Evolutionary conservation across 495 filamentous ascomycete genomes (phyloP), one percentile per base, ranked within the genome.

Genomic region (Hypoxylon lenormandii): DNA sequence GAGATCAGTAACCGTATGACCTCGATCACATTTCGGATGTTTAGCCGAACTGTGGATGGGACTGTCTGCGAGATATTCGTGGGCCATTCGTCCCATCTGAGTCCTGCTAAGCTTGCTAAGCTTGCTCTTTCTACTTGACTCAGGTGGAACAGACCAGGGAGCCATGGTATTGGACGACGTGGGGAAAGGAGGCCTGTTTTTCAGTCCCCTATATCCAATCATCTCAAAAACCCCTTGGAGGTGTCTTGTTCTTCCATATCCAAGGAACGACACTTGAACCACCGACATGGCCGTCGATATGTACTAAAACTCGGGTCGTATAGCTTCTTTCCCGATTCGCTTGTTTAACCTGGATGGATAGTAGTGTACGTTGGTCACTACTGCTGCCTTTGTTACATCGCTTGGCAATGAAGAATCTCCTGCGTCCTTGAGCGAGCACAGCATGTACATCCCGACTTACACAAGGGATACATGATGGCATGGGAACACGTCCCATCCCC

Each of bases 381-480:
- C 43, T 57, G 8, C 38, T 64, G 18, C 30, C 45, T 37, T 43
- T 48, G 56, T 65, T 53, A 58, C 50, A 54, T 68, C 56, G 54
- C 47, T 50, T 68, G 66, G 38, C 54, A 38, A 59, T 53, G 49
- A 57, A 63, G 52, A 49, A 66, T 65, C 59, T 65, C 37, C 38
- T 47, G 42, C 42, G 16, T 45, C 55, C 28, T n/a, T 66, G 28
- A 38, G 56, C 47, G 33, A 45, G 33, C 56, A 63, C 60, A 40
- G 52, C 69, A 70, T 70, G 63, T 47, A 50, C 51, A 48, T 60
- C 60, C 56, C 51, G 66, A 57, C 64, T 62, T 55, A 55, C 60
- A 76, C 62, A 66, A 53, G 60, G 66, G 65, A 70, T 65, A 76
- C 69, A 70, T 70, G 69, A 74, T 76, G 46, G 58, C 48, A 70